Conservation (phyloP, 1,284 basidiomycete genomes). For the Pyrrhoderma noxium region DNA sequence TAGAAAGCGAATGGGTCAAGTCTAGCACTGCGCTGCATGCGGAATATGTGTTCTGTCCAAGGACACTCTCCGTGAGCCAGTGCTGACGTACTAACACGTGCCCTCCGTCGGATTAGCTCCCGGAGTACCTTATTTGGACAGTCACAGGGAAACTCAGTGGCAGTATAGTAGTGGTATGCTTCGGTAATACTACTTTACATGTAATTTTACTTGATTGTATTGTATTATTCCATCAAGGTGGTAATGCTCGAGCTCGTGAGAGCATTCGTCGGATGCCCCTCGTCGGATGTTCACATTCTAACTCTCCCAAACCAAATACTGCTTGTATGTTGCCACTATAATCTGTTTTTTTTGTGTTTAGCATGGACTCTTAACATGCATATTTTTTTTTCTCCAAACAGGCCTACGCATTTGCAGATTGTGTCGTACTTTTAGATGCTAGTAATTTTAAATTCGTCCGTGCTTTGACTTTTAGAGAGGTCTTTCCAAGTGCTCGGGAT, state of each 20-base stretch:
- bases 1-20: conserved; percentile 29
- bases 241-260: conserved; percentile 56
- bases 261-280: conserved; percentile 51
- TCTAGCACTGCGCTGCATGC: conserved; percentile 22
- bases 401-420: conserved; percentile 66
- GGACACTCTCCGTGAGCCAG: background rate
- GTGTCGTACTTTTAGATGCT: conserved; percentile 62
- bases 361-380: background rate
- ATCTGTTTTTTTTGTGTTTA: background rate
- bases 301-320: conserved; percentile 46
- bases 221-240: too few species aligned
- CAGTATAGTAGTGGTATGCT: too few species aligned
- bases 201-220: too few species aligned
- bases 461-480: conserved; percentile 68
- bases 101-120: background rate
- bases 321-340: conserved; percentile 35
- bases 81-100: conserved; percentile 8
- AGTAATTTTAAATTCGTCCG: conserved; percentile 51
- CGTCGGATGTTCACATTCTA: conserved; percentile 49
- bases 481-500: conserved; percentile 53
- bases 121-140: too few species aligned
- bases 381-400: conserved; percentile 24
- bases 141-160: too few species aligned
- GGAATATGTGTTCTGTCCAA: background rate
- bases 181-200: too few species aligned